Conservation (phyloP, 306 rosid genomes). For the Prunus mume region DNA sequence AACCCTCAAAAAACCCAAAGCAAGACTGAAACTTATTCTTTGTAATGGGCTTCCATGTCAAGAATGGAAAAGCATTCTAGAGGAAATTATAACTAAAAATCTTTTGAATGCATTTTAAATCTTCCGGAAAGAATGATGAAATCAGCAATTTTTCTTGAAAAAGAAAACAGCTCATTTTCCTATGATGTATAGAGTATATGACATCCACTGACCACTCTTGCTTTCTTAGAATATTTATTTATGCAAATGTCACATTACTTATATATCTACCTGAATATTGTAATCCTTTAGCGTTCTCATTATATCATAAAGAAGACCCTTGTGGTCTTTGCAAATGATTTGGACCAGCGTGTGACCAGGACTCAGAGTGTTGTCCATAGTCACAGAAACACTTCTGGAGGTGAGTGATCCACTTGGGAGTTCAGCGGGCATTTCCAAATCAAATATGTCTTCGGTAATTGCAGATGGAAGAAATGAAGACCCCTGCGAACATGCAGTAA, state of each 20-base stretch:
- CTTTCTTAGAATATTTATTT: not conserved
- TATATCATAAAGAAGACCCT: constrained; percentile 91
- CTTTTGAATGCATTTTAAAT: too few relatives aligned
- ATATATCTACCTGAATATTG: constrained; percentile 64
- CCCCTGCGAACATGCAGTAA: constrained; percentile 56
- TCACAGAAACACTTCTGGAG: constrained; percentile 48
- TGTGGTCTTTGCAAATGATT: constrained; percentile 85
- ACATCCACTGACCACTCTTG: not conserved
- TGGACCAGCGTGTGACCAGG: constrained; percentile 94
- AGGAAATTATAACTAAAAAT: too few relatives aligned
- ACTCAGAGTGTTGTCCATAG: constrained; percentile 80
- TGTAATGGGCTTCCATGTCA: too few relatives aligned
- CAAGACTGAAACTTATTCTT: too few relatives aligned
- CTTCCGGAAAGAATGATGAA: not conserved
- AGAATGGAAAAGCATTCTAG: too few relatives aligned
- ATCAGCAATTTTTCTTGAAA: not conserved
- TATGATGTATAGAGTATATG: not conserved
- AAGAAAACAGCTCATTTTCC: too few relatives aligned
- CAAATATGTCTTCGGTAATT: constrained; percentile 55
- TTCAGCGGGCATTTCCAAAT: constrained; percentile 37
- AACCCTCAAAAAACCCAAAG: too few relatives aligned
- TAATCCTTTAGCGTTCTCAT: constrained; percentile 97
- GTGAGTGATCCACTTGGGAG: constrained; percentile 44
- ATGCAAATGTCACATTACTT: not conserved
- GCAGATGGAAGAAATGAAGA: constrained; percentile 72